Evolutionary conservation across 179 eudicot species (phyloP), one percentile per base, ranked within the genome.

Genomic region (Camellia oleifera): DNA sequence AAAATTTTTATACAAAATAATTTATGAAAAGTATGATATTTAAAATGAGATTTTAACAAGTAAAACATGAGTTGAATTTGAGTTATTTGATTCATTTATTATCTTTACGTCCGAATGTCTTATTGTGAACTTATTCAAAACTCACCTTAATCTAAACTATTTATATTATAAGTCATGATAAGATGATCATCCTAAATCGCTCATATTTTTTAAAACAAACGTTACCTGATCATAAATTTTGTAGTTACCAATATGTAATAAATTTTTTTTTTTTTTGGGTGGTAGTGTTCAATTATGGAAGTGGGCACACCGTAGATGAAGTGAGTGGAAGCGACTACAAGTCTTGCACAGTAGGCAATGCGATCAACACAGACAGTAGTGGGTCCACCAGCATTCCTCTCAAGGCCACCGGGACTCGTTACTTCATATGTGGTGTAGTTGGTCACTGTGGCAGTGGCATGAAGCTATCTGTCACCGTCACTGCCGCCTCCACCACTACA

Each of bases 361-460:
- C 97, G 26, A 83, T 95, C n/a, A 81, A 75, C 20, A 76, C 89
- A 17, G 93, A 95, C 81, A 91, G 81, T 75, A 89, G 83, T 11
- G 98, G 97, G 62, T 69, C 88, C 75, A 93, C 92, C 58, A 86
- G 88, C 69, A 78, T 92, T 50, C 72, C 87, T 45, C 98, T 95
- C 74, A 89, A 86, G 67, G 87, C 93, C 57, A 86, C 95, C 3
- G 98, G 97, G 1, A 46, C 86, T 1, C 97, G 84, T 68, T 93
- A 83, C 95, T 95, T 81, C 92, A 87, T 95, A 18, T 95, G 98
- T 74, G 97, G 91, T 5, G 74, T 84, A 10, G 52, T 84, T 17
- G 97, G 97, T 18, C 98, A 95, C 56, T 95, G 97, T 68, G 74
- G 83, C 74, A 83, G 90, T 52, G 98, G 98, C 76, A 95, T 95